A percentile compares a stretch with the other conserved stretches of the same genome.
Evolutionary conservation across 441 rosid species (phyloP).

Genomic region (Erodium texanum): DNA sequence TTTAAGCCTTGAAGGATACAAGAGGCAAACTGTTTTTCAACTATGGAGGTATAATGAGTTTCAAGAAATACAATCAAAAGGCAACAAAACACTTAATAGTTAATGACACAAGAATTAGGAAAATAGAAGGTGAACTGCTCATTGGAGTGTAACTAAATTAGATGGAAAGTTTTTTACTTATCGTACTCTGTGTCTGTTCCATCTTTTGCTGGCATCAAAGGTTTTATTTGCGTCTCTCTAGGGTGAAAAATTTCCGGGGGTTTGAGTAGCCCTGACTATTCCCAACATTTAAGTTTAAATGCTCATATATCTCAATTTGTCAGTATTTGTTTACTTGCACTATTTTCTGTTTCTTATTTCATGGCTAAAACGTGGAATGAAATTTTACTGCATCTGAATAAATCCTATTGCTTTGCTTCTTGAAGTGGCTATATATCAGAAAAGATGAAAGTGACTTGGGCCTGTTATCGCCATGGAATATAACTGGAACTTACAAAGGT

Average conservation of each 20-base stretch:
- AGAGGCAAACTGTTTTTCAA: neutral
- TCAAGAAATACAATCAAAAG: no score
- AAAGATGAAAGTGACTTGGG: constrained; percentile 61
- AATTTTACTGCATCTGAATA: constrained; percentile 13
- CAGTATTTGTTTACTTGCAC: no score
- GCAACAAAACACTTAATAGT: no score
- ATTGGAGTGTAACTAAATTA: neutral
- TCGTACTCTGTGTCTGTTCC: no score
- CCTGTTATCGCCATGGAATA: constrained; percentile 71
- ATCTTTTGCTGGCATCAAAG: no score
- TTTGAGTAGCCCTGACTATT: no score
- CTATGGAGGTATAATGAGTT: neutral
- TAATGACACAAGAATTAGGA: neutral
- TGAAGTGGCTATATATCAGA: constrained; percentile 71
- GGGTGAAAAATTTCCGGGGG: no score
- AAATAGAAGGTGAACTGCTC: neutral
- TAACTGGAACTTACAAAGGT: constrained; percentile 98
- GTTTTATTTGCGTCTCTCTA: no score
- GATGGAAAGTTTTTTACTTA: neutral
- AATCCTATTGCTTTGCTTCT: constrained; percentile 29
- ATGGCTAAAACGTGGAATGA: no score
- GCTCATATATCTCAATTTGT: neutral
- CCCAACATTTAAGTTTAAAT: neutral
- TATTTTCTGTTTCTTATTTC: no score
- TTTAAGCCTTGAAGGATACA: no score